phyloP scores from a whole-genome alignment of 192 early-diverging fungal species.

The Backusella liffmaniae region DNA sequence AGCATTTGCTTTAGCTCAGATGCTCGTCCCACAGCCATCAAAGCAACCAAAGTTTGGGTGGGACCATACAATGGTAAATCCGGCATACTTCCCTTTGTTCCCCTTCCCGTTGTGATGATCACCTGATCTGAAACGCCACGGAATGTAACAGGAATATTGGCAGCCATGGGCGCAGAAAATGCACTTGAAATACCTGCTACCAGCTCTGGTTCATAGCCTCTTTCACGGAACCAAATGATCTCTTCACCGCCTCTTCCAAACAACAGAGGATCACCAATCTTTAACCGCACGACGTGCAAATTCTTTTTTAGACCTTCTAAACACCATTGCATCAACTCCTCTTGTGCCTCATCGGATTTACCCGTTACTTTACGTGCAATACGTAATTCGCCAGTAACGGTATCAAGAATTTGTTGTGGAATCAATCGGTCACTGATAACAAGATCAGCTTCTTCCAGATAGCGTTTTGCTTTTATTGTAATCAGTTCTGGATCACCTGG shows the following conservation, averaged over 20 bases:
- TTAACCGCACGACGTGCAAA: constrained; percentile 77
- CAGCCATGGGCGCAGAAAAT: constrained; percentile 72
- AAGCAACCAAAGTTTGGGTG: constrained; percentile 74
- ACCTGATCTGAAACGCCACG: constrained; percentile 87
- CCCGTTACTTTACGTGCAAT: constrained; percentile 67
- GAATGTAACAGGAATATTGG: constrained; percentile 82
- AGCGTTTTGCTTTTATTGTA: constrained; percentile 64
- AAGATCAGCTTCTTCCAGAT: constrained; percentile 73
- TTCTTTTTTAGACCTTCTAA: constrained; percentile 67
- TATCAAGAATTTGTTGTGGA: constrained; percentile 52
- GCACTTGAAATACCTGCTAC: constrained; percentile 79
- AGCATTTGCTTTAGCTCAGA: constrained; percentile 58
- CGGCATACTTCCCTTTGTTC: constrained; percentile 76
- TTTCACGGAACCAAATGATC: constrained; percentile 64
- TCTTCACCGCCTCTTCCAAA: constrained; percentile 95
- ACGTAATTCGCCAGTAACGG: constrained; percentile 55
- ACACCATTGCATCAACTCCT: constrained; percentile 72
- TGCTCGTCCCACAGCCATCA: constrained; percentile 84
- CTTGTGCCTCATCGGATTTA: constrained; percentile 71
- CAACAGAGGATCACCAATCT: constrained; percentile 92
- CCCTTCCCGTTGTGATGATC: constrained; percentile 78
- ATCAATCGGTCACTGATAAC: constrained; percentile 83
- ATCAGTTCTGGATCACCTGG: constrained; percentile 82
- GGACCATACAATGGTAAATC: constrained; percentile 62
- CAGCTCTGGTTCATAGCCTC: constrained; percentile 69